Percentiles rank a stretch among this genome's conserved stretches.
These are phyloP conservation scores for Perkinsus chesapeaki DNA, from an alignment of 169 alveolate species.

Conservation along the genomic window DNA sequence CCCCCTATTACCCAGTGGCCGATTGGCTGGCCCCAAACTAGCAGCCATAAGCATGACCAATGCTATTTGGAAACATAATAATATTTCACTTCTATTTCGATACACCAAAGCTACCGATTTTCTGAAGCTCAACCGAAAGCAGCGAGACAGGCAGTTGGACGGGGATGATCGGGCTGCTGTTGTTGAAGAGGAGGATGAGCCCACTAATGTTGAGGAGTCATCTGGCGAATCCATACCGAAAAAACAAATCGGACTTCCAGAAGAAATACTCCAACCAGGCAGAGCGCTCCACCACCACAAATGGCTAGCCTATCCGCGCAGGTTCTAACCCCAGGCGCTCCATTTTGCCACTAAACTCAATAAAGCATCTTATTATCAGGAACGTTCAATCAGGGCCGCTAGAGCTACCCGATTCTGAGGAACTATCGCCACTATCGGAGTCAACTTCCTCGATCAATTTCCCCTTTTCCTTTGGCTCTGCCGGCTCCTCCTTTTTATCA, in stretches of 20 bases:
- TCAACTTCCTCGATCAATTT: neutral
- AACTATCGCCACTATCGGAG: neutral
- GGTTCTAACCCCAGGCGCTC: neutral
- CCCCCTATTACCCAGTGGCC: neutral
- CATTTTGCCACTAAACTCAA: neutral
- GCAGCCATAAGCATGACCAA: neutral
- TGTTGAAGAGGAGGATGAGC: too few species aligned
- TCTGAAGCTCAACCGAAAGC: neutral
- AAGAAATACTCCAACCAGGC: neutral
- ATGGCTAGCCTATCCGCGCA: neutral
- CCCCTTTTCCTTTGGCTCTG: neutral
- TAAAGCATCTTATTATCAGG: neutral
- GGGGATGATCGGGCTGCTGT: neutral
- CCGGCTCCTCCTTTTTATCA: neutral
- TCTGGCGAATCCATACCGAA: neutral
- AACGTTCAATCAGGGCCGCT: neutral
- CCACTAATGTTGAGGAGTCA: neutral
- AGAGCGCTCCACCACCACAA: neutral
- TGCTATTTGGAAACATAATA: neutral
- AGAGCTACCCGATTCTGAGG: neutral
- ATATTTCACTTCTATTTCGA: neutral
- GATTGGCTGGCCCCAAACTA: neutral
- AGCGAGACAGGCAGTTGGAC: neutral
- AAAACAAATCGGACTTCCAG: neutral
- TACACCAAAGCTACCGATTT: neutral